phyloP scores from a whole-genome alignment of 352 stramenopile species.

The Phytophthora cactorum region DNA sequence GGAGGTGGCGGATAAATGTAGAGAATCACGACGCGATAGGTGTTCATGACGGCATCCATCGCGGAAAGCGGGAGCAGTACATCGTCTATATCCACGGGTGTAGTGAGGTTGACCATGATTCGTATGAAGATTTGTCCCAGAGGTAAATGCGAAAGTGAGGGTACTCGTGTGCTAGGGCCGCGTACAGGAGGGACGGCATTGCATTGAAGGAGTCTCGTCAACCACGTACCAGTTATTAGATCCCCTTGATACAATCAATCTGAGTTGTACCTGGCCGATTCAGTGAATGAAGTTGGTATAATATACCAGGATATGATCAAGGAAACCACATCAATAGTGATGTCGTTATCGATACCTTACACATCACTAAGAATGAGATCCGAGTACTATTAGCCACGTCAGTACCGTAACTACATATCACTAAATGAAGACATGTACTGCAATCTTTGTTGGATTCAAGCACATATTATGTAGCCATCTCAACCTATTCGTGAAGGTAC shows the following conservation, averaged over 20 bases:
- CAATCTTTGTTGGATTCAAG: too few species aligned
- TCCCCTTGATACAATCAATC: not conserved
- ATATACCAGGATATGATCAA: not conserved
- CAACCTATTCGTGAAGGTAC: slow-evolving; percentile 14
- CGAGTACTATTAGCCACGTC: slow-evolving; percentile 12
- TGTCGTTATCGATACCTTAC: slow-evolving; percentile 8
- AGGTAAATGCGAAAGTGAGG: slow-evolving; percentile 15
- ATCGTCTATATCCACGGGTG: slow-evolving; percentile 4
- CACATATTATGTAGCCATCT: not conserved
- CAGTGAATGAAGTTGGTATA: not conserved
- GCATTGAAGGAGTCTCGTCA: not conserved
- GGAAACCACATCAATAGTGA: slow-evolving; percentile 14
- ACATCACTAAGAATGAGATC: slow-evolving; percentile 11
- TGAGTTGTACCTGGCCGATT: not conserved
- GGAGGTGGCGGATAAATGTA: slow-evolving; percentile 54
- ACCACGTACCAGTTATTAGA: slow-evolving; percentile 1
- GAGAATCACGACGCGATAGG: slow-evolving; percentile 49
- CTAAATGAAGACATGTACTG: too few species aligned
- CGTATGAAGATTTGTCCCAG: not conserved
- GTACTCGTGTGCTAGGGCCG: too few species aligned
- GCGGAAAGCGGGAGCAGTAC: slow-evolving; percentile 42
- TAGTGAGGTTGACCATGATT: slow-evolving; percentile 18
- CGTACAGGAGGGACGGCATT: not conserved
- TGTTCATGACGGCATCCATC: slow-evolving; percentile 58
- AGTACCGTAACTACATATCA: not conserved